Base-by-base conservation (phyloP, 495 filamentous ascomycete species). In the Xylaria sp. region DNA sequence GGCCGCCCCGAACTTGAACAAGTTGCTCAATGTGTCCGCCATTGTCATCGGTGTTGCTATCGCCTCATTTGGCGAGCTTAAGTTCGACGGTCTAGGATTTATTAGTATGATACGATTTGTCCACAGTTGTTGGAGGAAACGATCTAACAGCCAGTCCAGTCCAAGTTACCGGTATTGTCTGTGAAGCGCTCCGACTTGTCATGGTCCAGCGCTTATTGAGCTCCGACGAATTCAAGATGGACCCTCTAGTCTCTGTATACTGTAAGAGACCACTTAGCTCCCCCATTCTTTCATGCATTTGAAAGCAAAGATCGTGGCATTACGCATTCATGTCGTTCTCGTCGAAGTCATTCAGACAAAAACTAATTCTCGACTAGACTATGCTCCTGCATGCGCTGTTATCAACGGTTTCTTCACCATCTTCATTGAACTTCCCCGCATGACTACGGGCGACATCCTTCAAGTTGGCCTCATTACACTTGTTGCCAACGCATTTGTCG, bases 201-300 rank as follows among this genome's bases (percentile, higher is more conserved):
- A 92, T 97, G 92, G 92, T 97, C 62, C 90, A 97, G 85, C 89
- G 89, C 52, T 85, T 97, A 68, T 86, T 97, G 67, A 93, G 89
- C 87, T 92, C 91, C 6, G 85, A 92, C 59, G 93, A 96, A 82
- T 96, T 89, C 87, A 97, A 97, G 89, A 97, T 97, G 94, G 93
- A 97, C 80, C 94, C 94, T 68, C 87, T 97, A 62, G 94, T 97
- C 41, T 97, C 94, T 14, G 88, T 97, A 19, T 97, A 97, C 87
- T 97, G 69, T 71, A 71, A 71, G 69, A 57, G 15, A 93, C 83
- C 24, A 21, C 40, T 40, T 12, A 15, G 2, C 37, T 1, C n/a
- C 7, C 37, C 5, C 8, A 15, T 29, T n/a, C n/a, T 37, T 29
- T 24, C 33, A 12, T 41, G n/a, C n/a, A 2, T 12, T 8, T 24